These are phyloP conservation scores for Paecilomyces fulvus DNA, from an alignment of 2,329 filamentous ascomycete genomes.

Conservation along the genomic window DNA sequence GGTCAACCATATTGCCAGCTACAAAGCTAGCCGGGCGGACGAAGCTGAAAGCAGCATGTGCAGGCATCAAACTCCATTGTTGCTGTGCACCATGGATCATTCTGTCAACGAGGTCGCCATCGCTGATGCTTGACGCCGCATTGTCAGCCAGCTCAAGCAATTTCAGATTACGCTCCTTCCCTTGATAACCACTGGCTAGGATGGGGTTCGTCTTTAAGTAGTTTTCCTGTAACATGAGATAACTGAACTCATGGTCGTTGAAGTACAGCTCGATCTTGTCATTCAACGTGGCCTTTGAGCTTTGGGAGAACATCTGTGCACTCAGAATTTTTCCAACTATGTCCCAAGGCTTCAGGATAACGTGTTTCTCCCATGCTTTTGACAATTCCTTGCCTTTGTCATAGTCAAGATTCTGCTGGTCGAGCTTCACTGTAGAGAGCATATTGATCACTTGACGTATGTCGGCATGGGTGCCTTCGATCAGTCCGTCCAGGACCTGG, in stretches of 20 bases:
- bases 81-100: constrained; percentile 99
- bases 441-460: constrained; percentile 99
- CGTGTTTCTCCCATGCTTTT: constrained; percentile 96
- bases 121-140: constrained; percentile 91
- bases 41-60: constrained; percentile 90
- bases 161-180: constrained; percentile 67
- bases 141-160: constrained; percentile 77
- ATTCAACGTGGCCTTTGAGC: constrained; percentile 80
- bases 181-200: constrained; percentile 52
- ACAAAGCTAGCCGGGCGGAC: constrained; percentile 84
- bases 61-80: constrained; percentile 97
- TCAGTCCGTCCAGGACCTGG: constrained; percentile 80
- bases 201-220: constrained; percentile 79
- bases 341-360: constrained; percentile 95
- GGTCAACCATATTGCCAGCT: constrained; percentile 63
- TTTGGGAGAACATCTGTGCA: constrained; percentile 73
- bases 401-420: constrained; percentile 69
- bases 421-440: constrained; percentile 87
- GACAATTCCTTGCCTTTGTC: constrained; percentile 89
- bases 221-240: constrained; percentile 96
- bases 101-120: constrained; percentile 88
- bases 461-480: constrained; percentile 90
- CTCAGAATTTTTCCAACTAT: constrained; percentile 89
- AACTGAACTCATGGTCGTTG: constrained; percentile 97
- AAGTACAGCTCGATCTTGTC: constrained; percentile 99